These are phyloP conservation scores for Pythium coloratum DNA, from an alignment of 352 stramenopile genomes.

Conservation along the genomic window DNA sequence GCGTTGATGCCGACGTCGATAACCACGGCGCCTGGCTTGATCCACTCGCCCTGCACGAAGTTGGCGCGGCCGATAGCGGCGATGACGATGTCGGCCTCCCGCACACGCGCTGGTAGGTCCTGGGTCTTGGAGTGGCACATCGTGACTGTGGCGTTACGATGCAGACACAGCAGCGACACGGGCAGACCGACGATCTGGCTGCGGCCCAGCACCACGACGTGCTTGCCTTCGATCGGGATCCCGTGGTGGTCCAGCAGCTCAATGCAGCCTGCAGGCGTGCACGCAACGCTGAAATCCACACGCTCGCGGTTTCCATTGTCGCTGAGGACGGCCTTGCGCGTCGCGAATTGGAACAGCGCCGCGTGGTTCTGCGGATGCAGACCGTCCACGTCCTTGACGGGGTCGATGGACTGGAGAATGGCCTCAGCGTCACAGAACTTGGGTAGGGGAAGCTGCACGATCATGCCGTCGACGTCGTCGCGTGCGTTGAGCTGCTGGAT, in stretches of 20 bases:
- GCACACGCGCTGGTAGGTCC: constrained; percentile 76
- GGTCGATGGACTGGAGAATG: constrained; percentile 91
- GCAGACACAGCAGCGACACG: constrained; percentile 93
- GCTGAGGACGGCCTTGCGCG: constrained; percentile 22
- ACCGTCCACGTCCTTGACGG: constrained; percentile 98
- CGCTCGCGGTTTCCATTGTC: constrained; percentile 43
- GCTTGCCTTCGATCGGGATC: constrained; percentile 93
- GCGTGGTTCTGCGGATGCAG: constrained; percentile 97
- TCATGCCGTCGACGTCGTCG: constrained; percentile 80
- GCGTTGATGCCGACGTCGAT: constrained; percentile 99
- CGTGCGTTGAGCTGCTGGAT: constrained; percentile 70
- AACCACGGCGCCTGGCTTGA: constrained; percentile 97
- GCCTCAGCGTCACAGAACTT: constrained; percentile 92
- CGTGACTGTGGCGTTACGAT: constrained; percentile 96
- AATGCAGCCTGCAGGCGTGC: constrained; percentile 96
- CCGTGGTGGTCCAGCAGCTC: constrained; percentile 92
- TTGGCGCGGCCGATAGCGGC: constrained; percentile 93
- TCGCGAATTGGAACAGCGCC: constrained; percentile 81
- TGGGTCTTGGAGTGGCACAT: constrained; percentile 96
- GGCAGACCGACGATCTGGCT: constrained; percentile 98
- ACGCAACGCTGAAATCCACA: constrained; percentile 91
- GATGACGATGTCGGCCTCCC: constrained; percentile 96
- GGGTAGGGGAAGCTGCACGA: constrained; percentile 91
- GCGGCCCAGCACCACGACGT: constrained; percentile 96
- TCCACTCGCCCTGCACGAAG: constrained; percentile 94